Percentiles rank a stretch among this genome's conserved stretches.
Evolutionary conservation across 73 alveolate species (phyloP).

Genomic region (Tetrahymena borealis): DNA sequence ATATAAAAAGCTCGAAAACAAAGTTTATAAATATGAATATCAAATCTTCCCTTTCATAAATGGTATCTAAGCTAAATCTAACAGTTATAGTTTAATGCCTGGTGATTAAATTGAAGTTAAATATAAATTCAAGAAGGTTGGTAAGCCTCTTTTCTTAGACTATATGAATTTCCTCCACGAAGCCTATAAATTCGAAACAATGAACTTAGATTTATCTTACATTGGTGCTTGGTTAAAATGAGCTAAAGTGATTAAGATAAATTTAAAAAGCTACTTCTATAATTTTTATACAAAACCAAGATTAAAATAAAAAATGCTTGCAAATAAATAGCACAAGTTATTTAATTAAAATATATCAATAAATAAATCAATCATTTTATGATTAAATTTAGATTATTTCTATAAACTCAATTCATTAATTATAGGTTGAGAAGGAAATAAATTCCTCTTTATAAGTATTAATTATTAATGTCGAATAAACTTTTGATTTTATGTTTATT

Average conservation of each 20-base stretch:
- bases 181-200: conserved; percentile 60
- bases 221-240: conserved; percentile 74
- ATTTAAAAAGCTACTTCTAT: not conserved
- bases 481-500: too few species aligned
- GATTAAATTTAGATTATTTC: too few species aligned
- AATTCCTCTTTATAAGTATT: too few species aligned
- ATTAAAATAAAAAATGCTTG: too few species aligned
- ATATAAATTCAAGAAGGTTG: conserved; percentile 44
- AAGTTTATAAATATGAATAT: conserved; percentile 48
- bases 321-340: too few species aligned
- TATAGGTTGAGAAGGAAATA: too few species aligned
- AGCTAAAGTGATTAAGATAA: not conserved
- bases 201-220: conserved; percentile 56
- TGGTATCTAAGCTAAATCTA: conserved; percentile 64
- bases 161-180: conserved; percentile 77
- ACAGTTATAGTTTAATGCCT: conserved; percentile 51
- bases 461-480: too few species aligned
- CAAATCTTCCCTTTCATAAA: conserved; percentile 57
- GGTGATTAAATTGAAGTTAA: conserved; percentile 66
- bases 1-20: conserved; percentile 46
- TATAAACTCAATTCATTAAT: too few species aligned
- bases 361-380: too few species aligned
- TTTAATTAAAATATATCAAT: too few species aligned
- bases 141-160: conserved; percentile 55
- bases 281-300: too few species aligned